phyloP scores from a whole-genome alignment of 208 protist genomes.

The Borovskyia barvae region DNA sequence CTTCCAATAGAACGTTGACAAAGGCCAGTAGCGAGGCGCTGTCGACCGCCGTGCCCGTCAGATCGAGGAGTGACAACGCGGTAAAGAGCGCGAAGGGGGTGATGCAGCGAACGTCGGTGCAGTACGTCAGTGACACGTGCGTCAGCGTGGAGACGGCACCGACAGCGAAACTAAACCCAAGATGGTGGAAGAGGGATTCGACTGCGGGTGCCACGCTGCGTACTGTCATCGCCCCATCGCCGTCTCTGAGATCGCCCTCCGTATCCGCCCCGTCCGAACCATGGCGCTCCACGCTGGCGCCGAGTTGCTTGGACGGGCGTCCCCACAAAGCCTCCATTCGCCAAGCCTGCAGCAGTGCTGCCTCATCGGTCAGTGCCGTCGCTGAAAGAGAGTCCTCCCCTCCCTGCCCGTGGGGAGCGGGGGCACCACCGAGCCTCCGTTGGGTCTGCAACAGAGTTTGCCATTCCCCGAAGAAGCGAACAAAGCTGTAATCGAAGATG shows the following conservation, averaged over 20 bases:
- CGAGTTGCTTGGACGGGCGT: neutral
- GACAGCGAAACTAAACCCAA: slow-evolving; percentile 2
- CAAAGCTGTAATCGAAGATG: slow-evolving; percentile 23
- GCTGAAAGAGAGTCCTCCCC: no score
- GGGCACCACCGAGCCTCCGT: no score
- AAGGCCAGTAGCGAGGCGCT: slow-evolving; percentile 26
- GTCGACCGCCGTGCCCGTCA: slow-evolving; percentile 30
- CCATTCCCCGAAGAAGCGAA: slow-evolving; percentile 8
- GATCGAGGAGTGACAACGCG: slow-evolving; percentile 10
- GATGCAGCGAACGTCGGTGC: slow-evolving; percentile 28
- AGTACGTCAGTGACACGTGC: slow-evolving; percentile 20
- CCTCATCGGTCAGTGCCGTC: slow-evolving; percentile 16
- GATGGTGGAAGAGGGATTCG: neutral
- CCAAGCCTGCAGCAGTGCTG: slow-evolving; percentile 14
- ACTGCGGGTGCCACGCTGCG: no score
- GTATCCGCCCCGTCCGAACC: no score
- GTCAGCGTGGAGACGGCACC: slow-evolving; percentile 1
- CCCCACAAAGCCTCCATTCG: neutral
- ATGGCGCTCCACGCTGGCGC: no score
- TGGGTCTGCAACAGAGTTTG: slow-evolving; percentile 4
- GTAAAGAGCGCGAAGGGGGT: slow-evolving; percentile 17
- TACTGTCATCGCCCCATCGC: no score
- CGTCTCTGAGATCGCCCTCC: no score
- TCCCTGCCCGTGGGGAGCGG: no score
- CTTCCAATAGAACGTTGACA: slow-evolving; percentile 18